Conservation (phyloP, 768 basidiomycete species). For the Melanogaster broomeanus region DNA sequence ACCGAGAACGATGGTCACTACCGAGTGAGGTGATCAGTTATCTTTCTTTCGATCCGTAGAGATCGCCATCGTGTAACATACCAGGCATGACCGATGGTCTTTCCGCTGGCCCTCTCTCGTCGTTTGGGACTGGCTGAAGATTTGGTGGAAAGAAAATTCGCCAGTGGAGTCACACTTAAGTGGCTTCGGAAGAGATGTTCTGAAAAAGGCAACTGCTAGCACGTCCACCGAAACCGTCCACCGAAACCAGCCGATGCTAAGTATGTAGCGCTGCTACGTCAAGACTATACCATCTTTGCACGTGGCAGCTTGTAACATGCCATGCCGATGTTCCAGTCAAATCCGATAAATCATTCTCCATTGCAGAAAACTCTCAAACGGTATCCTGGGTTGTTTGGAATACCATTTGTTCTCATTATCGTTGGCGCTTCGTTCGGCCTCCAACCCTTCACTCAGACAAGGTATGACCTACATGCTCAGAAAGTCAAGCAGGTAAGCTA, state of each 20-base stretch:
- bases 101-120: background rate
- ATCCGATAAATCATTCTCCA: slow-evolving; percentile 30
- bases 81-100: slow-evolving; percentile 22
- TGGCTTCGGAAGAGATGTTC: background rate
- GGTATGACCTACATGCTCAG: slow-evolving; percentile 87
- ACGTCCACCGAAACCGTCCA: background rate
- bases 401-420: slow-evolving; percentile 84
- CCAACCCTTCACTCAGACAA: slow-evolving; percentile 80
- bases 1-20: slow-evolving; percentile 78
- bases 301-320: slow-evolving; percentile 2
- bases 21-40: slow-evolving; percentile 6
- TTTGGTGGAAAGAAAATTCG: slow-evolving; percentile 8
- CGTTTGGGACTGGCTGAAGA: slow-evolving; percentile 10
- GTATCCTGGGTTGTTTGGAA: slow-evolving; percentile 76
- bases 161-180: slow-evolving; percentile 3
- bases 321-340: slow-evolving; percentile 56
- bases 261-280: no score
- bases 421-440: slow-evolving; percentile 87
- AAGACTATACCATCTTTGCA: no score
- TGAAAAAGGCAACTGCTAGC: slow-evolving; percentile 16
- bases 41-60: slow-evolving; percentile 3
- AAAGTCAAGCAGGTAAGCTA: slow-evolving; percentile 67
- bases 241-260: no score
- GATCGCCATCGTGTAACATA: slow-evolving; percentile 6
- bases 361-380: slow-evolving; percentile 47